Base-by-base conservation (phyloP, 257 asterid species). In the Jacaranda mimosifolia region DNA sequence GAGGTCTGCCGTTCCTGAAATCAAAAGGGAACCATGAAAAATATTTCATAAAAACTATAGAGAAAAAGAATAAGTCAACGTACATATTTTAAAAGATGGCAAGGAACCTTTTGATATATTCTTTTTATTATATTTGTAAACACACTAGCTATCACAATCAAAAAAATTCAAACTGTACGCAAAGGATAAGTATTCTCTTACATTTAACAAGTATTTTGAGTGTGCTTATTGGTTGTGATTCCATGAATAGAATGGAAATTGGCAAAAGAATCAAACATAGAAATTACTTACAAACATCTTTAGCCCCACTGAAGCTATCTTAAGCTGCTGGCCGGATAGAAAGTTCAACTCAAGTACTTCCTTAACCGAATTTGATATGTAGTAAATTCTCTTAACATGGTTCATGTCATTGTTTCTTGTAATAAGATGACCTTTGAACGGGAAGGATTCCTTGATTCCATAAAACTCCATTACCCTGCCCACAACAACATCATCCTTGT, bases 281-380 rank as follows among this genome's bases (percentile, higher is more conserved):
- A 59, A 74, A 82, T 7, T 72, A 88, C 98, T 89, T 87, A 94
- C 98, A 89, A 94, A 94, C 94, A 96, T 93, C 92, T 96, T 96
- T 72, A 96, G 86, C 68, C 98, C 99, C 80, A 93, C 95, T 6
- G 99, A 84, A 84, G 99, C 96, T 60, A 96, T 96, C 91, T 96
- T 96, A 40, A 96, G 98, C 79, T 88, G 96, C 90, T 93, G 94
- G 74, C 98, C 97, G 18, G 91, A 79, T 35, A 79, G 82, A 68
- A 91, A 81, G 88, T 96, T 96, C 88, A 96, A 85, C 75, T 91
- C 89, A 55, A 93, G 96, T 82, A 87, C 91, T 63, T 88, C 91
- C 83, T 96, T 93, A 80, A 96, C 98, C 67, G 97, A 88, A 73
- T 83, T 79, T 6, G 99, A 90, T 51, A 93, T 72, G 74, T 96